Conservation (phyloP, 352 stramenopile genomes). For the Phytophthora constricta region DNA sequence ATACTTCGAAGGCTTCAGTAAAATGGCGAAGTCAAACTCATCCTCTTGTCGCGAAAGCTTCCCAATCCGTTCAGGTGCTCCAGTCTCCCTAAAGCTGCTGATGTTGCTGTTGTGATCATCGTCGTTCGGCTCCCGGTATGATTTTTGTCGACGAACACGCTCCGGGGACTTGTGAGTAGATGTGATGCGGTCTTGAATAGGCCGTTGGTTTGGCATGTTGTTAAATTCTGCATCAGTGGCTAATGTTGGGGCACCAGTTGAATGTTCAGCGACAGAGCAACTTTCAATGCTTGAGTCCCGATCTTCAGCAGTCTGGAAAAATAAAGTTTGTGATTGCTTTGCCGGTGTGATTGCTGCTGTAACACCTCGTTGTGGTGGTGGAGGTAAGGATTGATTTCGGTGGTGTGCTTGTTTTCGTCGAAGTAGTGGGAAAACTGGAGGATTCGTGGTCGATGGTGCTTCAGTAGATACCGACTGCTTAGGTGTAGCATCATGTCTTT, state of each 20-base stretch:
- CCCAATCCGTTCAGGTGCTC: constrained; percentile 47
- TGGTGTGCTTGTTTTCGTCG: constrained; percentile 26
- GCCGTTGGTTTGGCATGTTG: background rate
- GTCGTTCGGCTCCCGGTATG: constrained; percentile 15
- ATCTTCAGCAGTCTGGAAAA: constrained; percentile 28
- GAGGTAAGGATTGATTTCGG: constrained; percentile 23
- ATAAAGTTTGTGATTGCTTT: constrained; percentile 30
- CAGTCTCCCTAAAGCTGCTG: constrained; percentile 16
- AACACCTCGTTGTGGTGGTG: constrained; percentile 13
- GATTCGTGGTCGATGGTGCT: background rate
- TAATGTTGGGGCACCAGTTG: constrained; percentile 9
- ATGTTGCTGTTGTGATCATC: constrained; percentile 22
- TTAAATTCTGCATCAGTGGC: constrained; percentile 2
- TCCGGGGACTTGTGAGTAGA: constrained; percentile 6
- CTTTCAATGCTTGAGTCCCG: constrained; percentile 17
- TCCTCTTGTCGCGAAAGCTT: constrained; percentile 74
- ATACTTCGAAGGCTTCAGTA: constrained; percentile 77
- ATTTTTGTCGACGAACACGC: background rate
- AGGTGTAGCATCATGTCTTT: background rate
- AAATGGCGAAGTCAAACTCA: constrained; percentile 87
- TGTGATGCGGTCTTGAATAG: background rate
- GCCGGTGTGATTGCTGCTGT: constrained; percentile 1
- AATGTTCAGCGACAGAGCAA: constrained; percentile 20
- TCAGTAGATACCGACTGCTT: background rate
- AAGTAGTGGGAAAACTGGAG: constrained; percentile 17